A percentile compares a stretch with the other conserved stretches of the same genome.
Conservation (phyloP, 2,329 filamentous ascomycete genomes). For the Magnaporthiopsis incrustans region DNA sequence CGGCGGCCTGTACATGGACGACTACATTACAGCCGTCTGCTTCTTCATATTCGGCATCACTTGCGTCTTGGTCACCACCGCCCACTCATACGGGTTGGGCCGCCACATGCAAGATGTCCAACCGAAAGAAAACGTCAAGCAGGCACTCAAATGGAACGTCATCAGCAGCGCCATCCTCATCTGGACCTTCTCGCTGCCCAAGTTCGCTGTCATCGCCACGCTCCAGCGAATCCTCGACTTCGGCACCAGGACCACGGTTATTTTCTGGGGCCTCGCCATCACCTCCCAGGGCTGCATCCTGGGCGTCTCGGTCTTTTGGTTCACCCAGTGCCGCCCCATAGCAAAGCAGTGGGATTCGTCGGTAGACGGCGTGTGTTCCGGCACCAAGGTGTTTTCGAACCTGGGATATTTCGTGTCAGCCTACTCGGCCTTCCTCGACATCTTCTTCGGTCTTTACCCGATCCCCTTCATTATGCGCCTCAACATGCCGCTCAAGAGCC, state of each 20-base stretch:
- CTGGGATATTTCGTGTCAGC: conserved; percentile 22
- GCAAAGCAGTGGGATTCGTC: conserved; percentile 20
- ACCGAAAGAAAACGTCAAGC: conserved; percentile 10
- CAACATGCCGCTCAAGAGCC: conserved; percentile 21
- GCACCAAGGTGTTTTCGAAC: conserved; percentile 15
- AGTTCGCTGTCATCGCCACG: conserved; percentile 24
- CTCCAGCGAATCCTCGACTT: conserved; percentile 24
- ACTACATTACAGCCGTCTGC: conserved; percentile 22
- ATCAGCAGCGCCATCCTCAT: conserved; percentile 23
- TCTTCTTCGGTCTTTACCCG: conserved; percentile 24
- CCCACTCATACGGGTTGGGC: conserved; percentile 20
- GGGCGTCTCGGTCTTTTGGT: conserved; percentile 22
- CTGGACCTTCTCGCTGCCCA: conserved; percentile 26
- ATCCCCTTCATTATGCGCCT: conserved; percentile 24
- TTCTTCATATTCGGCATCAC: conserved; percentile 20
- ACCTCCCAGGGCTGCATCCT: conserved; percentile 23
- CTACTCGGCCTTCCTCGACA: conserved; percentile 22
- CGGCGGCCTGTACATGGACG: conserved; percentile 21
- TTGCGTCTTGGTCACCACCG: conserved; percentile 22
- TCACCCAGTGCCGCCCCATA: conserved; percentile 21
- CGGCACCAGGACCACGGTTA: conserved; percentile 19
- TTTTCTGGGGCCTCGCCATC: conserved; percentile 23
- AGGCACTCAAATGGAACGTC: conserved; percentile 22
- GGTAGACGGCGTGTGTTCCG: conserved; percentile 17
- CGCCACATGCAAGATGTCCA: conserved; percentile 15